Evolutionary conservation across 2,329 filamentous ascomycete genomes (phyloP).

Genomic region (Macroventuria anomochaeta): DNA sequence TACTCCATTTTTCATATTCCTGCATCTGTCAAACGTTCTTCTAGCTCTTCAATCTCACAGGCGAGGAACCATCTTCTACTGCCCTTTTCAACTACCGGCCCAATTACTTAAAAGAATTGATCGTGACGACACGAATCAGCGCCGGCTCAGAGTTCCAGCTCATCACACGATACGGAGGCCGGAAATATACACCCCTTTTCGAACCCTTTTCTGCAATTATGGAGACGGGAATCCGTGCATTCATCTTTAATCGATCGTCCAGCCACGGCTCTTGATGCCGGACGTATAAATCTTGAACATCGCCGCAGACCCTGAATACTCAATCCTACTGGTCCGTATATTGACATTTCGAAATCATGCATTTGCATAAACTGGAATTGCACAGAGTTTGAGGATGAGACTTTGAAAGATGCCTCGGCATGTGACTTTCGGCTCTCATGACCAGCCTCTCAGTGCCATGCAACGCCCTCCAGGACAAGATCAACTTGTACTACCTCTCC

Average conservation of each 20-base stretch:
- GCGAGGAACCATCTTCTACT: not conserved
- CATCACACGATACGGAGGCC: not conserved
- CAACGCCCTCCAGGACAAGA: constrained; percentile 1
- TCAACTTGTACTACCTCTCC: constrained; percentile 1
- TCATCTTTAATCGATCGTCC: not conserved
- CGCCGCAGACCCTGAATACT: not conserved
- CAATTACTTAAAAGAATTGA: not conserved
- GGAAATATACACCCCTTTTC: not conserved
- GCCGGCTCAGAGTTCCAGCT: not conserved
- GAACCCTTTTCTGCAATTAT: not conserved
- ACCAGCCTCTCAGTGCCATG: not conserved
- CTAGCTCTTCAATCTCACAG: not conserved
- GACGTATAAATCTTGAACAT: constrained; percentile 5
- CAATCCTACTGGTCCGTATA: not conserved
- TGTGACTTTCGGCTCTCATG: constrained; percentile 1
- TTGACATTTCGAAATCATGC: not conserved
- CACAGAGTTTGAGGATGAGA: not conserved
- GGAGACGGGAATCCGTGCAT: not conserved
- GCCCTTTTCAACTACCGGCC: not conserved
- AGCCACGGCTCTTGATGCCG: not conserved
- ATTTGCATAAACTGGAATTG: not conserved
- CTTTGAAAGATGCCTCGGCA: not conserved
- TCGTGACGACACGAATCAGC: not conserved
- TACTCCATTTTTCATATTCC: not conserved
- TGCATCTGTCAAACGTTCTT: constrained; percentile 4